Percentiles rank a stretch among this genome's conserved stretches.
These are phyloP conservation scores for Fusarium veterinarium DNA, from an alignment of 2,329 filamentous ascomycete genomes.

Conservation along the genomic window DNA sequence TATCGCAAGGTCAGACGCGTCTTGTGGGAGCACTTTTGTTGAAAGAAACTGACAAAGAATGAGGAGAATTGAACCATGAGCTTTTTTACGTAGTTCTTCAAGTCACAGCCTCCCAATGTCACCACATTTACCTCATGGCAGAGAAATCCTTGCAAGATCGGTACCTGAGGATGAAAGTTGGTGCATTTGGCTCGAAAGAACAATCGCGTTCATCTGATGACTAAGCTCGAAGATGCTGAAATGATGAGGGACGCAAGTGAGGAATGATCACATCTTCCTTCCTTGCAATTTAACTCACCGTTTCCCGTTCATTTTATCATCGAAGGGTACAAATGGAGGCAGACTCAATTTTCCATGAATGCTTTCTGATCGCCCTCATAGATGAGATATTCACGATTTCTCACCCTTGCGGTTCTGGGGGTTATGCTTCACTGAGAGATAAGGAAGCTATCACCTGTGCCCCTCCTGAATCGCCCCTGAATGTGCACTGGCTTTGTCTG, in stretches of 20 bases:
- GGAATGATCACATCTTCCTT: not conserved
- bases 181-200: not conserved
- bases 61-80: not conserved
- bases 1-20: slow-evolving; percentile 4
- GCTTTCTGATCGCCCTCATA: not conserved
- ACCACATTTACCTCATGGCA: not conserved
- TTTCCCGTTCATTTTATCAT: not conserved
- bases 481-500: not conserved
- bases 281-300: not conserved
- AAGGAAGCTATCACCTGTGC: not conserved
- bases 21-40: not conserved
- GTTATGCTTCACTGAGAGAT: not conserved
- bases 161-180: not conserved
- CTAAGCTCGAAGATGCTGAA: not conserved
- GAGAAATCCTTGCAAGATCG: not conserved
- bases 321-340: not conserved
- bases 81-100: not conserved
- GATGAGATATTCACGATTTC: not conserved
- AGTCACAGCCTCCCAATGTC: not conserved
- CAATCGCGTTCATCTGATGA: not conserved
- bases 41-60: not conserved
- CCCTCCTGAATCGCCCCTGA: not conserved
- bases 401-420: not conserved
- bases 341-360: not conserved
- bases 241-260: not conserved